A percentile compares a stretch with the other conserved stretches of the same genome.
phyloP scores from a whole-genome alignment of 352 stramenopile species.

The Pythium myriotylum region DNA sequence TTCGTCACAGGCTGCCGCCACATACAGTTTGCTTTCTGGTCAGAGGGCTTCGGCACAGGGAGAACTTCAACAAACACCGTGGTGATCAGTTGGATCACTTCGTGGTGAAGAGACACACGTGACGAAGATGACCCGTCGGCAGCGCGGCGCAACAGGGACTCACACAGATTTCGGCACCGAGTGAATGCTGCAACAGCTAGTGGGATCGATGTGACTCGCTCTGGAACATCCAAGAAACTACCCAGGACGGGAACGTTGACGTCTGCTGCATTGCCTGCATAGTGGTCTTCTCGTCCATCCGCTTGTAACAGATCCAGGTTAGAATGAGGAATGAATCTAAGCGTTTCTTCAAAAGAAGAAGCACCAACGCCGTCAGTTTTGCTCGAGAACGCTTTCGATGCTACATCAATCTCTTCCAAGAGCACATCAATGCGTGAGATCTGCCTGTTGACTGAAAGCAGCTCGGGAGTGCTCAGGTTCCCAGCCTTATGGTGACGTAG shows the following conservation, averaged over 20 bases:
- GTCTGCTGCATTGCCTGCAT: slow-evolving; percentile 77
- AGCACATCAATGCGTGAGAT: slow-evolving; percentile 54
- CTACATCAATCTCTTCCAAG: slow-evolving; percentile 35
- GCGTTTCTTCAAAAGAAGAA: slow-evolving; percentile 32
- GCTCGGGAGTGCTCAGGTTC: slow-evolving; percentile 40
- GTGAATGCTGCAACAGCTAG: slow-evolving; percentile 82
- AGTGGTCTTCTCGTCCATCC: slow-evolving; percentile 66
- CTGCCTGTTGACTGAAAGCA: slow-evolving; percentile 55
- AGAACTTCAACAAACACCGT: slow-evolving; percentile 83
- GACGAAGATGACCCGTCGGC: slow-evolving; percentile 90
- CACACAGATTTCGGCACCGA: slow-evolving; percentile 74
- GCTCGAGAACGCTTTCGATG: slow-evolving; percentile 7
- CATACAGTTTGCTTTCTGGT: slow-evolving; percentile 47
- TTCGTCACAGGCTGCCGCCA: slow-evolving; percentile 74
- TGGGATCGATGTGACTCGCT: slow-evolving; percentile 72
- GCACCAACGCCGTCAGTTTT: slow-evolving; percentile 1
- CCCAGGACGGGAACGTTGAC: slow-evolving; percentile 62
- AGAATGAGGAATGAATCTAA: slow-evolving; percentile 53
- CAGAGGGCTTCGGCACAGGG: slow-evolving; percentile 51
- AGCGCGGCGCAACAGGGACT: slow-evolving; percentile 76
- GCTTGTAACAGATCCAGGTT: slow-evolving; percentile 65
- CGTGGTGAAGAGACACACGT: slow-evolving; percentile 84
- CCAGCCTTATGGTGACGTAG: slow-evolving; percentile 52
- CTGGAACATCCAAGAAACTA: slow-evolving; percentile 86
- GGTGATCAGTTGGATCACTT: slow-evolving; percentile 88